These are phyloP conservation scores for Vitis labrusca DNA, from an alignment of 164 flowering plant species.

Conservation along the genomic window DNA sequence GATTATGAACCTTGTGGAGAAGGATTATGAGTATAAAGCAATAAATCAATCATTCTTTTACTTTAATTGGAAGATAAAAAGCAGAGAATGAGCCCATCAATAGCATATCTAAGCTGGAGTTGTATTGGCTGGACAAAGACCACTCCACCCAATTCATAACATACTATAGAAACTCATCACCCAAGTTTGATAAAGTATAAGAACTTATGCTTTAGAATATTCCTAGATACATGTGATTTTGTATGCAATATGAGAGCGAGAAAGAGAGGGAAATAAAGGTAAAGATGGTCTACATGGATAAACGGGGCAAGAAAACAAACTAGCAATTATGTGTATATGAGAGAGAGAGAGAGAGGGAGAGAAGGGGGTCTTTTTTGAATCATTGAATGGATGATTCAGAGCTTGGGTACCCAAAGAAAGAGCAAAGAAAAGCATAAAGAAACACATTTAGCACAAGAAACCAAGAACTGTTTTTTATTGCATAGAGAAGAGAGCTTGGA, in stretches of 20 bases:
- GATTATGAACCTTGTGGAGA: constrained; percentile 1
- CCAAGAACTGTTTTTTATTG: constrained; percentile 40
- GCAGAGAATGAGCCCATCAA: constrained; percentile 22
- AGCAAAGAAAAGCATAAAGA: constrained; percentile 56
- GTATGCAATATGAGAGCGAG: constrained; percentile 7
- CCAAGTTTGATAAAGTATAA: constrained; percentile 20
- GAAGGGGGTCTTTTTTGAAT: constrained; percentile 31
- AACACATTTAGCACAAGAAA: constrained; percentile 54
- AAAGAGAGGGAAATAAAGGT: constrained; percentile 22
- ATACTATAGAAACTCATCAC: constrained; percentile 13
- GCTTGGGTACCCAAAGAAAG: constrained; percentile 26
- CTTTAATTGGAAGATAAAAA: constrained; percentile 33
- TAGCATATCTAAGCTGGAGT: constrained; percentile 11
- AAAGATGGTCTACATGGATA: constrained; percentile 35
- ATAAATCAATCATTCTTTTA: constrained; percentile 20
- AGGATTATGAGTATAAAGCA: constrained; percentile 24
- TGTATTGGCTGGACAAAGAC: constrained; percentile 30
- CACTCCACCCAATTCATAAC: constrained; percentile 24
- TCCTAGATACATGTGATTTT: constrained; percentile 47
- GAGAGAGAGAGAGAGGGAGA: constrained; percentile 7
- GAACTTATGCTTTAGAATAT: constrained; percentile 45
- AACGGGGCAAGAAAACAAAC: constrained; percentile 14
- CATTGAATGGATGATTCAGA: constrained; percentile 28
- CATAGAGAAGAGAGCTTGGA: constrained; percentile 56
- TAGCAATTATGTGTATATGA: not conserved